Percentiles rank a stretch among this genome's conserved stretches.
Conservation (phyloP, 2,329 filamentous ascomycete species). For the Beauveria sp. region DNA sequence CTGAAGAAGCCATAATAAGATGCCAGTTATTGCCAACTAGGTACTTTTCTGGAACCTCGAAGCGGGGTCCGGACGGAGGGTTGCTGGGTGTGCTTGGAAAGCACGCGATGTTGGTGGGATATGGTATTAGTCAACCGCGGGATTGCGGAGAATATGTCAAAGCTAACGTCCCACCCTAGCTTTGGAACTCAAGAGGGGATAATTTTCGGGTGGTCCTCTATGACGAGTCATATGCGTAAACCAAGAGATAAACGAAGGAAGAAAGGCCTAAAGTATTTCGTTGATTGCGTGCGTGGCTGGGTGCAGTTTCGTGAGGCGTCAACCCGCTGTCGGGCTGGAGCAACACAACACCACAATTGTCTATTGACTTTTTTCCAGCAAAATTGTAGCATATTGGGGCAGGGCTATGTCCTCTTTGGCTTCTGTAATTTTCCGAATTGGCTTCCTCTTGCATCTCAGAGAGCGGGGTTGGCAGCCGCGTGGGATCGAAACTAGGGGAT, state of each 20-base stretch:
- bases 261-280: no score
- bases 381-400: no score
- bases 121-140: slow-evolving; percentile 1
- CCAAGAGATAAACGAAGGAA: no score
- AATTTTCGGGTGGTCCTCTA: no score
- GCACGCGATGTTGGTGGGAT: slow-evolving; percentile 6
- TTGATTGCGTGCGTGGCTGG: no score
- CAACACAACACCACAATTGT: not conserved
- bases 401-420: no score
- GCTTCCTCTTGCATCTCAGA: not conserved
- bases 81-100: not conserved
- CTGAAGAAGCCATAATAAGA: not conserved
- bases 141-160: not conserved
- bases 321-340: not conserved
- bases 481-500: slow-evolving; percentile 1
- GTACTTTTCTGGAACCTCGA: not conserved
- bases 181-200: not conserved
- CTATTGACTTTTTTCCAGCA: not conserved
- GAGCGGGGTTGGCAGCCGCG: not conserved
- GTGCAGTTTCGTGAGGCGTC: no score
- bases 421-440: no score
- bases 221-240: no score
- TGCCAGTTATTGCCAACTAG: not conserved
- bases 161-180: not conserved
- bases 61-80: not conserved